phyloP scores from a whole-genome alignment of 176 grass and related monocot species.

The Stipa capillata region DNA sequence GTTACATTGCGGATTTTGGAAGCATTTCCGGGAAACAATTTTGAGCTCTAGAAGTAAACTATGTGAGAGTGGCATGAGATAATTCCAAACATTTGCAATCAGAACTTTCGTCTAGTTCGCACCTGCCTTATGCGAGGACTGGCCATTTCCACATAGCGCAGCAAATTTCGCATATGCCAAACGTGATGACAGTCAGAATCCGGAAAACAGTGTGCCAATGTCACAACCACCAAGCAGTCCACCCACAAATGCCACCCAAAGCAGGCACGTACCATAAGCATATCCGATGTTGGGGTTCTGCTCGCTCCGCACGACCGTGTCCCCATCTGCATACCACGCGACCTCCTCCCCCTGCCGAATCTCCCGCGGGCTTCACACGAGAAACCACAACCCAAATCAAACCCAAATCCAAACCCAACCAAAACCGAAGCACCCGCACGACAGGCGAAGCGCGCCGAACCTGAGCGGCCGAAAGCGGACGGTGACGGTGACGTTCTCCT shows the following conservation, averaged over 20 bases:
- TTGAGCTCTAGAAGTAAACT: neutral
- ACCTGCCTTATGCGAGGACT: neutral
- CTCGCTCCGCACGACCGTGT: constrained; percentile 88
- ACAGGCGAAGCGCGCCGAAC: constrained; percentile 11
- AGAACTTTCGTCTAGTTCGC: neutral
- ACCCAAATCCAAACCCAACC: neutral
- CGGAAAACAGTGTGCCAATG: neutral
- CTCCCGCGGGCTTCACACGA: constrained; percentile 89
- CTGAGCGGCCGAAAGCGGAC: constrained; percentile 97
- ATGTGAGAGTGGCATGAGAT: neutral
- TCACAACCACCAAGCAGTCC: neutral
- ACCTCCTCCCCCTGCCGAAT: constrained; percentile 98
- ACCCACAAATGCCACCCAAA: neutral
- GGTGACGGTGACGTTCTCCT: constrained; percentile 97
- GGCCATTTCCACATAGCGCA: neutral
- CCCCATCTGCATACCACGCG: constrained; percentile 95
- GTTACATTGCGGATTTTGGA: neutral
- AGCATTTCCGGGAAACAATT: neutral
- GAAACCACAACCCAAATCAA: constrained; percentile 33
- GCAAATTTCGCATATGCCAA: neutral
- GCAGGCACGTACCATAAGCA: constrained; percentile 74
- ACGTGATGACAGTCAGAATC: neutral
- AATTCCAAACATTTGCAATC: neutral
- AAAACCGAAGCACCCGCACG: too few relatives aligned
- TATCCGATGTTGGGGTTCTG: constrained; percentile 75